These are phyloP conservation scores for Ustilago sp. DNA, from an alignment of 1,284 basidiomycete genomes.

Conservation along the genomic window DNA sequence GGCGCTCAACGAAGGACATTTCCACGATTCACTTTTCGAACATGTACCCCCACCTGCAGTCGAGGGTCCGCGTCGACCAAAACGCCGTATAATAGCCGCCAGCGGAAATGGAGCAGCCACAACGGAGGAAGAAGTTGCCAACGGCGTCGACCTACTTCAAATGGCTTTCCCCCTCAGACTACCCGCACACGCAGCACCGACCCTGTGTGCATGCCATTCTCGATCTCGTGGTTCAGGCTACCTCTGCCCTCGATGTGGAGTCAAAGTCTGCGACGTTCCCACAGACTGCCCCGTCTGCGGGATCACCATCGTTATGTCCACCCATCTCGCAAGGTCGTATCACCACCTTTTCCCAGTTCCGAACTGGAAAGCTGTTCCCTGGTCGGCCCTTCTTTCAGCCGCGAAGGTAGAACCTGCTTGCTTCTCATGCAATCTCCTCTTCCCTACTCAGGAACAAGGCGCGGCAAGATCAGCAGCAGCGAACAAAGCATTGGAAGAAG, in stretches of 20 bases:
- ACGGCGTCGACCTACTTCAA: constrained; percentile 81
- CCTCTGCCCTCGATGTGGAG: constrained; percentile 90
- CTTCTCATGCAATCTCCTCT: constrained; percentile 50
- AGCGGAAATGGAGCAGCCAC: not conserved
- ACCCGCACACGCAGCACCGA: constrained; percentile 55
- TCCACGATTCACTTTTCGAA: constrained; percentile 93
- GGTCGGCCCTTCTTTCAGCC: constrained; percentile 23
- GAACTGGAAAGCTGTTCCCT: constrained; percentile 77
- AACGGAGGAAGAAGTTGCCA: constrained; percentile 17
- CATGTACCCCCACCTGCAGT: constrained; percentile 81
- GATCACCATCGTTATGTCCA: constrained; percentile 95
- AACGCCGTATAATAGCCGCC: not conserved
- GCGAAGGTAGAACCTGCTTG: constrained; percentile 21
- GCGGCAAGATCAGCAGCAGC: constrained; percentile 21
- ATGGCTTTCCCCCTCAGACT: constrained; percentile 85
- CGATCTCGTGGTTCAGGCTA: constrained; percentile 81
- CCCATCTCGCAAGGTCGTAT: constrained; percentile 94
- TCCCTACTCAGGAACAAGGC: constrained; percentile 30
- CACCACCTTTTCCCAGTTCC: constrained; percentile 92
- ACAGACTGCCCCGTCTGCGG: constrained; percentile 98
- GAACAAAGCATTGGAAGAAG: constrained; percentile 30
- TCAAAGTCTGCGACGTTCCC: constrained; percentile 95
- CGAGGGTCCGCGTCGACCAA: constrained; percentile 25
- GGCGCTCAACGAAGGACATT: constrained; percentile 95
- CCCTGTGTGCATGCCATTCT: constrained; percentile 87